Evolutionary conservation across 1,139 yeast species (phyloP).

Genomic region (Debaryomycetaceae sp.): DNA sequence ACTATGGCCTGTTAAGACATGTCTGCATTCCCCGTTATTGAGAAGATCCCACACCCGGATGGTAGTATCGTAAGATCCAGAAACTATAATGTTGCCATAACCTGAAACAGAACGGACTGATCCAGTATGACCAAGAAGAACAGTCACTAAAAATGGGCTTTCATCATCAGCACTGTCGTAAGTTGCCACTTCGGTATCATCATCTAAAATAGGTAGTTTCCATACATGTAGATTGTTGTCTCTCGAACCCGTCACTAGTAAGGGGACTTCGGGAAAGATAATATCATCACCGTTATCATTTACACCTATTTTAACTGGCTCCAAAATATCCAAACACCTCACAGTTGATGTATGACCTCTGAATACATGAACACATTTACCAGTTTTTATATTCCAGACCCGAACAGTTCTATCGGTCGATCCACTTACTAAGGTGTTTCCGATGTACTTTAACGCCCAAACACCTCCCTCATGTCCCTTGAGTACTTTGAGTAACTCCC

Average conservation of each 20-base stretch:
- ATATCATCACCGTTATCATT: constrained; percentile 63
- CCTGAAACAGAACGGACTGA: constrained; percentile 90
- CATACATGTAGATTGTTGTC: constrained; percentile 88
- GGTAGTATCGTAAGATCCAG: constrained; percentile 89
- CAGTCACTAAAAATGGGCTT: constrained; percentile 74
- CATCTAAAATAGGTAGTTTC: constrained; percentile 67
- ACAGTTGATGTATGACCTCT: constrained; percentile 92
- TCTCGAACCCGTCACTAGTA: constrained; percentile 84
- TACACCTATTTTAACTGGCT: constrained; percentile 58
- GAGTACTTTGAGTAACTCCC: constrained; percentile 62
- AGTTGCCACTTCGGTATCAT: constrained; percentile 35
- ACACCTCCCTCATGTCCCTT: constrained; percentile 97
- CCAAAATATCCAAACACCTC: constrained; percentile 80
- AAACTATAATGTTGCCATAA: constrained; percentile 74
- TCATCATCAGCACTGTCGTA: constrained; percentile 34
- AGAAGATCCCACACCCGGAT: constrained; percentile 89
- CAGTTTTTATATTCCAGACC: constrained; percentile 80
- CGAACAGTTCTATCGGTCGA: constrained; percentile 87
- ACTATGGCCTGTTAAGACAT: constrained; percentile 76
- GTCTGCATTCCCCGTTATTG: constrained; percentile 66
- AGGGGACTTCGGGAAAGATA: constrained; percentile 58
- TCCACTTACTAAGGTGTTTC: constrained; percentile 83
- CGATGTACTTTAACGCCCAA: constrained; percentile 92
- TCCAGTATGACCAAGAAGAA: constrained; percentile 79
- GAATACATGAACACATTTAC: constrained; percentile 79